Evolutionary conservation across 2,329 filamentous ascomycete species (phyloP).

Genomic region (Raffaelea arxii): DNA sequence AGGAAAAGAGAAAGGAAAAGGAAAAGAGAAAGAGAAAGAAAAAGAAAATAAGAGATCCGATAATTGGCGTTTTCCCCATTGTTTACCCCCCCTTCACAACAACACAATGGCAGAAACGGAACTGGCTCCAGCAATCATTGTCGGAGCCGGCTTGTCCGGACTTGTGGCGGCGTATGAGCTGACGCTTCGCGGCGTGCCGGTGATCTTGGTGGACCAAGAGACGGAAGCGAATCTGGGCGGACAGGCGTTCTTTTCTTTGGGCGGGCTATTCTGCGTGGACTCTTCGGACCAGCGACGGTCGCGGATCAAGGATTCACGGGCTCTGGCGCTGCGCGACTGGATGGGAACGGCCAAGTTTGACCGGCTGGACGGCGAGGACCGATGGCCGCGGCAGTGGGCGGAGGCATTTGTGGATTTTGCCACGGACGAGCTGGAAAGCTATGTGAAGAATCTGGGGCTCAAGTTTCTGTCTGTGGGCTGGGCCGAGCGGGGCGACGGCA

Average conservation of each 20-base stretch:
- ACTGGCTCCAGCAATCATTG: slow-evolving; percentile 45
- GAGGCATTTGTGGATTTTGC: slow-evolving; percentile 55
- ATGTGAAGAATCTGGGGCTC: slow-evolving; percentile 43
- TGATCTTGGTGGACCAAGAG: slow-evolving; percentile 49
- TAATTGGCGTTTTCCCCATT: no score
- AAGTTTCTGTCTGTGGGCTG: slow-evolving; percentile 46
- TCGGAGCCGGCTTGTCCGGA: slow-evolving; percentile 49
- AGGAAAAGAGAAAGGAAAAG: no score
- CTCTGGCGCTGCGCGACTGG: slow-evolving; percentile 51
- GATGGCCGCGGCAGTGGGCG: slow-evolving; percentile 52
- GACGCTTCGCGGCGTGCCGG: slow-evolving; percentile 36
- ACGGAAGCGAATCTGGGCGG: slow-evolving; percentile 46
- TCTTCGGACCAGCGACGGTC: slow-evolving; percentile 45
- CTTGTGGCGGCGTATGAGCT: slow-evolving; percentile 51
- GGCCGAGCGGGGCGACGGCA: slow-evolving; percentile 50
- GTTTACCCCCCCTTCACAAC: no score
- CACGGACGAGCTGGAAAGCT: slow-evolving; percentile 46
- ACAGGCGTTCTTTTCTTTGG: slow-evolving; percentile 56
- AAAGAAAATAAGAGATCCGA: no score
- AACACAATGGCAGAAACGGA: no score
- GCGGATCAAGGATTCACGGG: slow-evolving; percentile 48
- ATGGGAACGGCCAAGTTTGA: slow-evolving; percentile 48
- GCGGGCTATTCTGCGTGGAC: slow-evolving; percentile 51
- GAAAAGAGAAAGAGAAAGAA: no score
- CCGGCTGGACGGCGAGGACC: slow-evolving; percentile 39